Conservation (phyloP, 768 basidiomycete genomes). For the Pisolithus sp. region DNA sequence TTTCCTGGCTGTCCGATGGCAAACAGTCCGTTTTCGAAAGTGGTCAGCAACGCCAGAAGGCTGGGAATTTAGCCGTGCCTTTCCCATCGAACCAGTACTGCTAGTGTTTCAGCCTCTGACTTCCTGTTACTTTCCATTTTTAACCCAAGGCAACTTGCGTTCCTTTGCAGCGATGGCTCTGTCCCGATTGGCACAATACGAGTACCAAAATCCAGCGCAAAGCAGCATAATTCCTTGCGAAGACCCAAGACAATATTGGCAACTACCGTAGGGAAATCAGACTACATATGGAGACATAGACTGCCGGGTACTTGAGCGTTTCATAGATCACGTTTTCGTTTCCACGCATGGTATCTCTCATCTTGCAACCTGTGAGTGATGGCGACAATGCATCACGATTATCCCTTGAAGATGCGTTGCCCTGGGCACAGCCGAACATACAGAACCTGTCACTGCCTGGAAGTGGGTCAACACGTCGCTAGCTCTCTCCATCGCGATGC, state of each 20-base stretch:
- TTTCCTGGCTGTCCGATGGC: neutral
- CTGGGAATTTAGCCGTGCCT: neutral
- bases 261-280: neutral
- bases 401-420: neutral
- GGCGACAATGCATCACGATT: neutral
- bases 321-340: neutral
- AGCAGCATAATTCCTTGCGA: neutral
- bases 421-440: neutral
- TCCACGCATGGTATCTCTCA: neutral
- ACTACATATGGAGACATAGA: neutral
- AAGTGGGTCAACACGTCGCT: neutral
- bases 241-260: neutral
- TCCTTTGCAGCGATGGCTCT: too few species aligned
- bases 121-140: neutral
- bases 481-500: neutral
- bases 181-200: neutral
- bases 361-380: neutral
- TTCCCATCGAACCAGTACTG: too few species aligned
- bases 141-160: neutral
- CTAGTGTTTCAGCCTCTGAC: too few species aligned
- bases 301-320: neutral
- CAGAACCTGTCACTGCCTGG: neutral
- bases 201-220: neutral
- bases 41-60: neutral
- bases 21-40: neutral